Percentiles rank a stretch among this genome's conserved stretches.
Evolutionary conservation across 1,139 yeast genomes (phyloP).

Genomic region (Sugiyamaella neomexicana): DNA sequence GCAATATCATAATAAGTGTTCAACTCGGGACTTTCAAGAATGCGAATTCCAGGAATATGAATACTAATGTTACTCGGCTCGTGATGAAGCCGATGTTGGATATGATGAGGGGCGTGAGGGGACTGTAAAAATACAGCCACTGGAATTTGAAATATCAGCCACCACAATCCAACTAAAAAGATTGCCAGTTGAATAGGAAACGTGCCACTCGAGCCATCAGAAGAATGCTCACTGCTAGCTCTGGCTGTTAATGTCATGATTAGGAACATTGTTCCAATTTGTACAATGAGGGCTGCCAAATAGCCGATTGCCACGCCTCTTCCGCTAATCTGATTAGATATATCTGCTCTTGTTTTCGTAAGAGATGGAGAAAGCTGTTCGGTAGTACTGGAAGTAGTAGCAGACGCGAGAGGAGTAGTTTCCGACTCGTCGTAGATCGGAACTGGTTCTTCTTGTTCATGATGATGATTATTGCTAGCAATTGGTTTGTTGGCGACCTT

Average conservation of each 20-base stretch:
- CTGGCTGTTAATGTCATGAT: constrained; percentile 38
- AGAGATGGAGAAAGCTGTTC: constrained; percentile 1
- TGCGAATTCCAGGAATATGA: constrained; percentile 20
- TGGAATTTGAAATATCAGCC: constrained; percentile 66
- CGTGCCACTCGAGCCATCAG: constrained; percentile 28
- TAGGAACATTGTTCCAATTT: constrained; percentile 52
- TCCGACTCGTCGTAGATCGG: constrained; percentile 12
- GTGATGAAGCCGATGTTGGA: constrained; percentile 25
- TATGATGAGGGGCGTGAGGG: constrained; percentile 43
- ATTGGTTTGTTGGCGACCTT: neutral
- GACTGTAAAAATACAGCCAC: constrained; percentile 49
- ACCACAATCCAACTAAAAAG: constrained; percentile 65
- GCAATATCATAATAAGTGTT: constrained; percentile 15
- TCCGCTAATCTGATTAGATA: constrained; percentile 51
- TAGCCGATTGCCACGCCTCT: constrained; percentile 68
- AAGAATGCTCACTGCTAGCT: constrained; percentile 40
- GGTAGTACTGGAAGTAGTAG: neutral
- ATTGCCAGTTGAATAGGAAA: constrained; percentile 57
- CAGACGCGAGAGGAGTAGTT: constrained; percentile 4
- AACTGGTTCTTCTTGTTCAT: neutral
- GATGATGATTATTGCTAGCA: constrained; percentile 17
- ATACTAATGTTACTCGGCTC: constrained; percentile 21
- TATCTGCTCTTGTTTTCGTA: constrained; percentile 14
- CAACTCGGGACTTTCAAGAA: constrained; percentile 20
- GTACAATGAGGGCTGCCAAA: constrained; percentile 61